Conservation (phyloP, 1,284 basidiomycete species). For the Ceratobasidium papillatum region DNA sequence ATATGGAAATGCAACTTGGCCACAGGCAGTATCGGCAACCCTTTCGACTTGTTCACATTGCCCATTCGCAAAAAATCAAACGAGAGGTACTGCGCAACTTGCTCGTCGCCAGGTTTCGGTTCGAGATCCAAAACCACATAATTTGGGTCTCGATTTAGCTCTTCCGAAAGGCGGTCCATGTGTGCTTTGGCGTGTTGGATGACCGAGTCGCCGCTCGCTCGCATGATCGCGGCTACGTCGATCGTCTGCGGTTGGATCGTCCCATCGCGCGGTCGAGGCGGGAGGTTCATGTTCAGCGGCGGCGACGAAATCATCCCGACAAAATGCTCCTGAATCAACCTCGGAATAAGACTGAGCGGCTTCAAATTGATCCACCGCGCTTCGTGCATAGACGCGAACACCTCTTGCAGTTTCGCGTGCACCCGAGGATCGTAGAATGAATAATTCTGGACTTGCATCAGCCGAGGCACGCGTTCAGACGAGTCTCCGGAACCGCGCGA, state of each 20-base stretch:
- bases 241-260: neutral
- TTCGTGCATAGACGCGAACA: conserved; percentile 30
- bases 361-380: conserved; percentile 39
- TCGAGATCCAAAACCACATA: neutral
- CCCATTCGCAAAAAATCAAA: conserved; percentile 34
- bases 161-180: neutral
- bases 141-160: neutral
- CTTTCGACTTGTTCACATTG: neutral
- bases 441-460: neutral
- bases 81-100: conserved; percentile 8
- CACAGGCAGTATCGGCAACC: neutral
- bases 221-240: neutral
- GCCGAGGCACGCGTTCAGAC: neutral
- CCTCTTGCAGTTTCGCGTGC: conserved; percentile 18
- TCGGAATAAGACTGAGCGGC: conserved; percentile 29
- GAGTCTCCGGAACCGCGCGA: conserved; percentile 31
- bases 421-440: conserved; percentile 34
- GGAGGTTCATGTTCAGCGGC: conserved; percentile 24
- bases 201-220: conserved; percentile 11
- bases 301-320: conserved; percentile 21
- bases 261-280: conserved; percentile 18
- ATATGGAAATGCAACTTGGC: conserved; percentile 21
- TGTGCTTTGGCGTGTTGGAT: neutral
- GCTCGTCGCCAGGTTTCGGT: conserved; percentile 29
- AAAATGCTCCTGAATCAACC: conserved; percentile 36